Percentiles rank a stretch among this genome's conserved stretches.
These are phyloP conservation scores for Penicillium coffeae DNA, from an alignment of 495 filamentous ascomycete genomes.

Conservation along the genomic window DNA sequence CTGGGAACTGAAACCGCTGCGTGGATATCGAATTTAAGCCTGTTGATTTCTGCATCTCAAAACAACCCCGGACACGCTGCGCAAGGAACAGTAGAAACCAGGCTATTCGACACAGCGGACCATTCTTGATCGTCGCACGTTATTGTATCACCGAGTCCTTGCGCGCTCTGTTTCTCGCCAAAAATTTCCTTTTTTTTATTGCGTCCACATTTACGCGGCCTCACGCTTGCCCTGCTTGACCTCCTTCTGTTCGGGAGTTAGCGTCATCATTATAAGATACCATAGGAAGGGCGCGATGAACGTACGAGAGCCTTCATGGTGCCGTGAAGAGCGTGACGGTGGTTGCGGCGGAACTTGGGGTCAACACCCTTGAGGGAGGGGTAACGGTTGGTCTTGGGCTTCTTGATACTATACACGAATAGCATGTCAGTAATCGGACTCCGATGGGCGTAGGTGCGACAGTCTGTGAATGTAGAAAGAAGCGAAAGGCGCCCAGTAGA, in stretches of 20 bases:
- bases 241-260: conserved; percentile 77
- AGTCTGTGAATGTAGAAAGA: no score
- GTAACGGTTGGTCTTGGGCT: conserved; percentile 98
- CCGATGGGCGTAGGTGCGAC: background rate
- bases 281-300: conserved; percentile 18
- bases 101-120: conserved; percentile 30
- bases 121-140: conserved; percentile 37
- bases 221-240: conserved; percentile 94
- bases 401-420: conserved; percentile 81
- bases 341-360: conserved; percentile 99
- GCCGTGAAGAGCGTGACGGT: conserved; percentile 97
- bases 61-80: conserved; percentile 24
- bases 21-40: conserved; percentile 33
- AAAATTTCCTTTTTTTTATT: conserved; percentile 24
- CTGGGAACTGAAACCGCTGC: conserved; percentile 21
- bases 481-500: background rate
- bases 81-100: conserved; percentile 32
- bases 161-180: conserved; percentile 32
- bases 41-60: conserved; percentile 32
- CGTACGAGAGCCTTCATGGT: conserved; percentile 96
- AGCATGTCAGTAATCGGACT: conserved; percentile 30
- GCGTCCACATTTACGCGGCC: conserved; percentile 62
- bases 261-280: conserved; percentile 12
- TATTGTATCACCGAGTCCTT: conserved; percentile 36
- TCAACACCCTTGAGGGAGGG: conserved; percentile 98